A percentile compares a stretch with the other conserved stretches of the same genome.
Conservation (phyloP, 805 yeast species). For the Jamesozyma gamospora region DNA sequence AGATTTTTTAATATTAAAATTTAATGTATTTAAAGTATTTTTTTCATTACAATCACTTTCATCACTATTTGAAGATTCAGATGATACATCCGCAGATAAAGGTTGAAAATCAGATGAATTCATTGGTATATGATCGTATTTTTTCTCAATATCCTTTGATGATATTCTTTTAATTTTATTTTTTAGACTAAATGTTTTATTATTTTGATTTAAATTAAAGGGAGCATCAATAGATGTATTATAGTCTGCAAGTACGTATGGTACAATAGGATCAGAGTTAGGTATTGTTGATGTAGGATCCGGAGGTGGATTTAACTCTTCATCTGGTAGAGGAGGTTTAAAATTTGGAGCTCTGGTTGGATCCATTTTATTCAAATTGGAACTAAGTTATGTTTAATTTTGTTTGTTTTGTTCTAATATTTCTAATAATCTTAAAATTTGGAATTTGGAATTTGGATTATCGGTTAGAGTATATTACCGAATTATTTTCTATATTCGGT, state of each 20-base stretch:
- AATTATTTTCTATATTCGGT: too few species aligned
- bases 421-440: too few species aligned
- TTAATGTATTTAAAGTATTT: too few species aligned
- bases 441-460: too few species aligned
- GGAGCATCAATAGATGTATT: slow-evolving; percentile 69
- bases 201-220: slow-evolving; percentile 9
- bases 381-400: too few species aligned
- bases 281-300: slow-evolving; percentile 66
- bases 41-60: neutral
- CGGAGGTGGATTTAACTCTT: slow-evolving; percentile 49
- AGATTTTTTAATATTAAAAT: slow-evolving; percentile 1
- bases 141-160: neutral
- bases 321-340: slow-evolving; percentile 68
- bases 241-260: slow-evolving; percentile 65
- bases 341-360: slow-evolving; percentile 89
- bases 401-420: too few species aligned
- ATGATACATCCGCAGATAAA: slow-evolving; percentile 35
- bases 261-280: slow-evolving; percentile 64
- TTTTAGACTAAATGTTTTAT: slow-evolving; percentile 2
- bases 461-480: too few species aligned
- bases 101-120: slow-evolving; percentile 51
- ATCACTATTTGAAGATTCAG: slow-evolving; percentile 14
- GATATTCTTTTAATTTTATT: slow-evolving; percentile 1
- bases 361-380: slow-evolving; percentile 48
- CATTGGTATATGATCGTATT: slow-evolving; percentile 36